phyloP scores from a whole-genome alignment of 306 rosid genomes.

The Carpinus viminea region DNA sequence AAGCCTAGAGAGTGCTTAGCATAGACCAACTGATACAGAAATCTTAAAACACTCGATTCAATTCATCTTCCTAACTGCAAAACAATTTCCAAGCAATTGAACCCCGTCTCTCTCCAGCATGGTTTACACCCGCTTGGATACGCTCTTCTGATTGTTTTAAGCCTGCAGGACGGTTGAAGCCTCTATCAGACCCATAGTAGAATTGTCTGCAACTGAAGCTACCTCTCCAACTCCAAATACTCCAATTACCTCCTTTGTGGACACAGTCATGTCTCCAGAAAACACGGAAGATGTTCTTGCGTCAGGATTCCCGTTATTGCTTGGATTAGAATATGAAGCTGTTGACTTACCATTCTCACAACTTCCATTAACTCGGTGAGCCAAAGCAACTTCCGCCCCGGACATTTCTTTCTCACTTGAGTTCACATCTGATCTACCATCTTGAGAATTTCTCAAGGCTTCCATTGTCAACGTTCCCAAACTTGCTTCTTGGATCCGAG shows the following conservation, averaged over 20 bases:
- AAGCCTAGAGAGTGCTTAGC: too few species aligned
- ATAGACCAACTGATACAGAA: neutral
- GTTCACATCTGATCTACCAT: conserved; percentile 20
- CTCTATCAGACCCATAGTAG: conserved; percentile 15
- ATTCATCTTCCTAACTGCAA: conserved; percentile 7
- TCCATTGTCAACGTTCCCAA: conserved; percentile 20
- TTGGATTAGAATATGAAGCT: conserved; percentile 27
- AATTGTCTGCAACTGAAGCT: conserved; percentile 12
- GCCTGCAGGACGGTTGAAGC: conserved; percentile 21
- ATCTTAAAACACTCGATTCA: neutral
- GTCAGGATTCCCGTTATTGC: conserved; percentile 22
- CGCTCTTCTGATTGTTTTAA: conserved; percentile 26
- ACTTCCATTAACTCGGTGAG: conserved; percentile 14
- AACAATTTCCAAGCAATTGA: conserved; percentile 7
- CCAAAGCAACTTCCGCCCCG: conserved; percentile 29
- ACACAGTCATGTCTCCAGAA: conserved; percentile 19
- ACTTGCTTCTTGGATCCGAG: conserved; percentile 21
- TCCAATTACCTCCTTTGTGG: conserved; percentile 27
- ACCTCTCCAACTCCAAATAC: conserved; percentile 25
- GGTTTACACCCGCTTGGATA: conserved; percentile 19
- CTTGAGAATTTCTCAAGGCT: conserved; percentile 27
- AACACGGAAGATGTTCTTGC: conserved; percentile 18
- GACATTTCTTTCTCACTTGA: conserved; percentile 32
- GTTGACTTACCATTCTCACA: conserved; percentile 34
- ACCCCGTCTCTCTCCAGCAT: conserved; percentile 9